phyloP scores from a whole-genome alignment of 805 yeast genomes.

The Pichia gijzeniarum region DNA sequence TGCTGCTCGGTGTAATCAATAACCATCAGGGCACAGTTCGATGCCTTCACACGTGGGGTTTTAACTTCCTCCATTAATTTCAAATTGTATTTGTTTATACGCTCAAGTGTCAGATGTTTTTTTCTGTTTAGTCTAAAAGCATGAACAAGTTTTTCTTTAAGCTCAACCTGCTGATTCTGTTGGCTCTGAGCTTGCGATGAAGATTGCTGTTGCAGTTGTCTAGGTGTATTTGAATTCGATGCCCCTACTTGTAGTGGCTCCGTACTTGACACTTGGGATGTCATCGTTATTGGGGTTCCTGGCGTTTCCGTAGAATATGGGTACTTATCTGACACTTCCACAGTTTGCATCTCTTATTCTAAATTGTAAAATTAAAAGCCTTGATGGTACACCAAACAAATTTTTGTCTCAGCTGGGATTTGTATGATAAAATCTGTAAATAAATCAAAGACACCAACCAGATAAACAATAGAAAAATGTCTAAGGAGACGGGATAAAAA shows the following conservation, averaged over 20 bases:
- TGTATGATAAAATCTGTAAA: too few species aligned
- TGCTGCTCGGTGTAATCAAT: constrained; percentile 38
- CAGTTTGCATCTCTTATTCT: too few species aligned
- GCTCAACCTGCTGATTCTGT: not conserved
- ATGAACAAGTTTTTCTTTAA: constrained; percentile 14
- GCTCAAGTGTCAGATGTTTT: constrained; percentile 47
- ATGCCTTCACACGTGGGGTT: constrained; percentile 56
- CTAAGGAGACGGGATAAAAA: too few species aligned
- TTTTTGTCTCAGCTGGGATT: too few species aligned
- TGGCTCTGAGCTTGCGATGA: too few species aligned
- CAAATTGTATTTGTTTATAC: constrained; percentile 51
- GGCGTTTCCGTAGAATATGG: not conserved
- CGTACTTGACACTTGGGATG: not conserved
- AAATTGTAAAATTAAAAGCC: not conserved
- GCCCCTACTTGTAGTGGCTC: constrained; percentile 1
- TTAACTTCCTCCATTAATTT: constrained; percentile 46
- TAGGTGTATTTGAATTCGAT: not conserved
- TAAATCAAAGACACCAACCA: too few species aligned
- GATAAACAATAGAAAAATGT: too few species aligned
- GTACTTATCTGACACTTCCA: not conserved
- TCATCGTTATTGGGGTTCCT: not conserved
- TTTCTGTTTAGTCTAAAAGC: constrained; percentile 38
- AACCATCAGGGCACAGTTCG: constrained; percentile 48
- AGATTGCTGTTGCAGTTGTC: not conserved
- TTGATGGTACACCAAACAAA: too few species aligned